These are phyloP conservation scores for Bryoglossum gracile DNA, from an alignment of 495 filamentous ascomycete genomes.

Conservation along the genomic window DNA sequence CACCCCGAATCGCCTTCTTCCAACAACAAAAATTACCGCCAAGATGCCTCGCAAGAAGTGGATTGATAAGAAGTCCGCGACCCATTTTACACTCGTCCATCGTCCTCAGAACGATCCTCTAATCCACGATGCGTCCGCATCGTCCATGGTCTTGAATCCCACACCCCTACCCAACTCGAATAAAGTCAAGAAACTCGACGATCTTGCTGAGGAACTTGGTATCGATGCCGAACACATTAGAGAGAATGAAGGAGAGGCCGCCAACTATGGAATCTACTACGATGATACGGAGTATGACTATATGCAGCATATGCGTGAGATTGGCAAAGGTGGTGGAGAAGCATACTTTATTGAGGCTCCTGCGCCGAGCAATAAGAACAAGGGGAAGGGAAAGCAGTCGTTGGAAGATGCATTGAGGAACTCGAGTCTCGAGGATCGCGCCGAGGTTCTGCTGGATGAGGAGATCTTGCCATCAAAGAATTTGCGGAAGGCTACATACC, in stretches of 20 bases:
- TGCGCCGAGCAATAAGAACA: slow-evolving; percentile 45
- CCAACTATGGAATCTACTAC: slow-evolving; percentile 82
- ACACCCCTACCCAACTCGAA: slow-evolving; percentile 39
- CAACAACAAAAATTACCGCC: slow-evolving; percentile 30
- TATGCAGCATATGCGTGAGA: slow-evolving; percentile 97
- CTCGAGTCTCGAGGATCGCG: slow-evolving; percentile 51
- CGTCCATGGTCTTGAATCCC: slow-evolving; percentile 72
- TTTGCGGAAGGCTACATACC: slow-evolving; percentile 67
- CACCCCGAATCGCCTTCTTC: no score
- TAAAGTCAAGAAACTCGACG: slow-evolving; percentile 58
- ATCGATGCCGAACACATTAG: slow-evolving; percentile 53
- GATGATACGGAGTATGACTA: slow-evolving; percentile 93
- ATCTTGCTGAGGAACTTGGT: slow-evolving; percentile 74
- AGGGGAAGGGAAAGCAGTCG: slow-evolving; percentile 56
- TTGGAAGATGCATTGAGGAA: slow-evolving; percentile 77
- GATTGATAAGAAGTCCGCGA: slow-evolving; percentile 91
- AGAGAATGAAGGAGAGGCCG: slow-evolving; percentile 91
- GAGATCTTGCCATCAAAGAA: slow-evolving; percentile 67
- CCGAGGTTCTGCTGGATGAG: slow-evolving; percentile 54
- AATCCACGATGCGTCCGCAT: slow-evolving; percentile 78
- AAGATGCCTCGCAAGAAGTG: slow-evolving; percentile 80
- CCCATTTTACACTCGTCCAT: slow-evolving; percentile 87
- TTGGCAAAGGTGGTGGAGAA: slow-evolving; percentile 52
- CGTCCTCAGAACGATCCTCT: slow-evolving; percentile 94
- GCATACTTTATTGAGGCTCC: slow-evolving; percentile 73